phyloP scores from a whole-genome alignment of 306 rosid species.

The Cucumis melo region DNA sequence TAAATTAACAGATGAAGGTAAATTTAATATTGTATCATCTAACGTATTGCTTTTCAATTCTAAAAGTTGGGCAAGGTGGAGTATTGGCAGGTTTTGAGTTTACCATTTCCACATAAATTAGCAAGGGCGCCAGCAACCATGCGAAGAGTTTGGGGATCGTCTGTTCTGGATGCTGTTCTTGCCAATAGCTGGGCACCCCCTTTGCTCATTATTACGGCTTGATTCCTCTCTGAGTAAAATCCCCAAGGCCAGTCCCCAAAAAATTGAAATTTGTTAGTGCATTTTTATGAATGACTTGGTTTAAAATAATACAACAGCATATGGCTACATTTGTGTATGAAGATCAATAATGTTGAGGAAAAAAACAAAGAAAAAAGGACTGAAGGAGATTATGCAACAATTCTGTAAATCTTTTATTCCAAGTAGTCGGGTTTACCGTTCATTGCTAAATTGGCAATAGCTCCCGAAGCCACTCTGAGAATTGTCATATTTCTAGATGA shows the following conservation, averaged over 20 bases:
- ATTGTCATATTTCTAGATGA: conserved; percentile 46
- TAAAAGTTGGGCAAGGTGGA: not conserved
- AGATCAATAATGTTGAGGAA: not conserved
- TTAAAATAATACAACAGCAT: not conserved
- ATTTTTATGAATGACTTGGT: not conserved
- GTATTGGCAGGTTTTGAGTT: not conserved
- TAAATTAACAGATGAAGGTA: no score
- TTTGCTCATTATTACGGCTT: conserved; percentile 43
- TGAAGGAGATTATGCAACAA: not conserved
- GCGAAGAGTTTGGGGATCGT: conserved; percentile 52
- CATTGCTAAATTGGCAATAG: conserved; percentile 69
- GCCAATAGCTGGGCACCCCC: conserved; percentile 51
- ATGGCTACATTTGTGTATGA: not conserved
- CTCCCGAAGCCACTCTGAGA: conserved; percentile 64
- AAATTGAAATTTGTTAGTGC: conserved; percentile 1
- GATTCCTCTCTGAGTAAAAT: conserved; percentile 35
- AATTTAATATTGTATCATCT: no score
- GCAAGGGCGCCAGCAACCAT: conserved; percentile 74
- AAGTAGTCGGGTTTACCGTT: conserved; percentile 31
- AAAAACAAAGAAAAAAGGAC: not conserved
- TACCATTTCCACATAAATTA: conserved; percentile 74
- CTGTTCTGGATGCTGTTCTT: conserved; percentile 31
- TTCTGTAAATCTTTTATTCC: not conserved
- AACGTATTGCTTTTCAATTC: not conserved
- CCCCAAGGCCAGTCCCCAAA: not conserved